Evolutionary conservation across 163 green algal species (phyloP), one percentile per base, ranked within the genome.

Genomic region (Coccomyxa subellipsoidea): DNA sequence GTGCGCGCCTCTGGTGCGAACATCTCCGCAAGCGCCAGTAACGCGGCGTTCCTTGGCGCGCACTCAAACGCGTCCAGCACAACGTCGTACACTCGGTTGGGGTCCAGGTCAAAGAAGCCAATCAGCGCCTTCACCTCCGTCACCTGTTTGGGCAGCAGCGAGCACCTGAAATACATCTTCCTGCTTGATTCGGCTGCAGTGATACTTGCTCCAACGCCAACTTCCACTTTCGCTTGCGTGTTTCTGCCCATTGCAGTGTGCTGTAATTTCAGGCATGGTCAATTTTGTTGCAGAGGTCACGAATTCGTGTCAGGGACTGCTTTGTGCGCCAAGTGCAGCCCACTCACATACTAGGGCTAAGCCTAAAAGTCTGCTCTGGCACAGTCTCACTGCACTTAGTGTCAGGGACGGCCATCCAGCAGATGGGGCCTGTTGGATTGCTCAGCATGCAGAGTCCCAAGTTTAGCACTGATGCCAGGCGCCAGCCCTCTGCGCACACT

Each of bases 21-120:
- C 35, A 90, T 71, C 2, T 35, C 38, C 78, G 90, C 54, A 29
- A 94, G 84, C 7, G 54, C 25, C 69, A 92, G 72, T 75, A 90
- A 92, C 21, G 86, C 83, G 3, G 77, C 38, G 76, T 91, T 92
- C 25, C 80, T 21, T 2, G 89, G 88, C 80, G 92, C 87, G 34
- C 69, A 38, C 40, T 89, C 85, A 54, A 89, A 90, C 0, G 91
- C 92, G 15, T 94, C 93, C 80, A 98, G 85, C 53, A 96, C 85
- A 39, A 97, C 76, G 84, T 95, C 94, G 66, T 93, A 84, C 47
- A 92, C 90, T 18, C 95, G 86, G 87, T 97, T 97, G 34, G 95
- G 95, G 89, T 98, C 95, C 80, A 98, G 83, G 82, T 93, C 88
- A 85, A 95, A 96, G 83, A 87, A 94, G 69, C 93, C 93, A 78